Evolutionary conservation across 2,329 filamentous ascomycete genomes (phyloP).

Genomic region (Fusarium albosuccineum): DNA sequence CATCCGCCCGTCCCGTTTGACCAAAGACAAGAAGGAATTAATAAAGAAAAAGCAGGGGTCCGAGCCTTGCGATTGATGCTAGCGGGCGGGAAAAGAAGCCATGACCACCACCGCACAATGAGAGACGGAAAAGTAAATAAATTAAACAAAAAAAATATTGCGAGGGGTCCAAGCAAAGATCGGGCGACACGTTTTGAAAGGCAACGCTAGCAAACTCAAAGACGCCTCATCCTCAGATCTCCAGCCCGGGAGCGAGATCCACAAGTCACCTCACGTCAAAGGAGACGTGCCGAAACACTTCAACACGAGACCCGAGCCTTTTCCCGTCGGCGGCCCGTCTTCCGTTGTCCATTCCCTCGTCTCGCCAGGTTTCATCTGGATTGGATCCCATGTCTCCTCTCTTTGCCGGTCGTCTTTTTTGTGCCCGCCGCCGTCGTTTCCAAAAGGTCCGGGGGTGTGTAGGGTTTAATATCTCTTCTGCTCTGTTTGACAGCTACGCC

Average conservation of each 20-base stretch:
- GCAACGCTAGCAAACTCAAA: constrained; percentile 6
- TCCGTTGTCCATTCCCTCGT: constrained; percentile 9
- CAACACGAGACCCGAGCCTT: background rate
- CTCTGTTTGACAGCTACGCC: constrained; percentile 17
- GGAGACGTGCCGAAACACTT: background rate
- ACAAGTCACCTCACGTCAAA: no score
- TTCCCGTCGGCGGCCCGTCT: constrained; percentile 31
- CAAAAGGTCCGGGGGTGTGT: background rate
- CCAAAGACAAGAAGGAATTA: no score
- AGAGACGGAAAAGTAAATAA: constrained; percentile 1
- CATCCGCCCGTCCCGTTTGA: no score
- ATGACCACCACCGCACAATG: background rate
- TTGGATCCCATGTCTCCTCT: constrained; percentile 3
- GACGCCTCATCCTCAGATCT: background rate
- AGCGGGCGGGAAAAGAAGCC: background rate
- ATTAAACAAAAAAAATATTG: no score
- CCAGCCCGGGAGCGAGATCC: background rate
- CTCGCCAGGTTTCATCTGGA: constrained; percentile 18
- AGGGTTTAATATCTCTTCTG: background rate
- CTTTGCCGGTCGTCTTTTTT: background rate
- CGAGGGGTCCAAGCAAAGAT: background rate
- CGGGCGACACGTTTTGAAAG: background rate
- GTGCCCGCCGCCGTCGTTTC: background rate
- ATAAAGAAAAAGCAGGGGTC: no score
- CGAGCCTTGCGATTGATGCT: no score